phyloP scores from a whole-genome alignment of 2,329 filamentous ascomycete genomes.

The Alternaria incomplexa region DNA sequence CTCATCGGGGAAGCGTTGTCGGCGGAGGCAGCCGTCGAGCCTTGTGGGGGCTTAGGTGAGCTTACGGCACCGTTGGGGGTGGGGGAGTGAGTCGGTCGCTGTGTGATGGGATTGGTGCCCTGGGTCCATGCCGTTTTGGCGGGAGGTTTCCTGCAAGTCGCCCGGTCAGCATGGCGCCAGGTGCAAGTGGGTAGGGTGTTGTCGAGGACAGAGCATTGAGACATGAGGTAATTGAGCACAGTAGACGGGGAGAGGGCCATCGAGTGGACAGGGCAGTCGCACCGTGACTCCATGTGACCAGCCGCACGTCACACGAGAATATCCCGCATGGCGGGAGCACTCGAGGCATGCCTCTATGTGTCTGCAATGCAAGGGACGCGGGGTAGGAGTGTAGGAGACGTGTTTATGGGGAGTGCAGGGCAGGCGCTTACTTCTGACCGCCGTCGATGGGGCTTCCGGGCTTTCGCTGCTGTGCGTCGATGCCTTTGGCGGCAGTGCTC shows the following conservation, averaged over 20 bases:
- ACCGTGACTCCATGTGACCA: slow-evolving; percentile 45
- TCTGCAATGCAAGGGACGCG: neutral
- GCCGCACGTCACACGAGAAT: slow-evolving; percentile 39
- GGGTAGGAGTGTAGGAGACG: neutral
- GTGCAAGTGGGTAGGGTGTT: slow-evolving; percentile 7
- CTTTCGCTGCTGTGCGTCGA: slow-evolving; percentile 60
- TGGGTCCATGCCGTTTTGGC: slow-evolving; percentile 66
- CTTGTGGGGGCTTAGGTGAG: slow-evolving; percentile 50
- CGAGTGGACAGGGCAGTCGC: slow-evolving; percentile 31
- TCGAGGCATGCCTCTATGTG: slow-evolving; percentile 23
- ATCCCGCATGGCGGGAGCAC: slow-evolving; percentile 18
- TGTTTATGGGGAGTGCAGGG: neutral
- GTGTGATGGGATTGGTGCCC: slow-evolving; percentile 66
- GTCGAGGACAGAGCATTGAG: slow-evolving; percentile 5
- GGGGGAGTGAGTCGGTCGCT: slow-evolving; percentile 57
- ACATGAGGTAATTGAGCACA: slow-evolving; percentile 6
- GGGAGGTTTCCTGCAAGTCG: slow-evolving; percentile 54
- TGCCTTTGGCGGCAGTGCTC: slow-evolving; percentile 56
- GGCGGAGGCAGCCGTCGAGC: slow-evolving; percentile 45
- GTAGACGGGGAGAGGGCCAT: slow-evolving; percentile 2
- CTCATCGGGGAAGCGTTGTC: slow-evolving; percentile 62
- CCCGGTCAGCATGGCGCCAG: slow-evolving; percentile 34
- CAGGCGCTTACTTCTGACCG: slow-evolving; percentile 58
- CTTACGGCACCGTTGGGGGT: slow-evolving; percentile 62
- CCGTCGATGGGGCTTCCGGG: slow-evolving; percentile 62